These are phyloP conservation scores for Aspergillus sclerotiicarbonarius DNA, from an alignment of 495 filamentous ascomycete genomes.

Conservation along the genomic window DNA sequence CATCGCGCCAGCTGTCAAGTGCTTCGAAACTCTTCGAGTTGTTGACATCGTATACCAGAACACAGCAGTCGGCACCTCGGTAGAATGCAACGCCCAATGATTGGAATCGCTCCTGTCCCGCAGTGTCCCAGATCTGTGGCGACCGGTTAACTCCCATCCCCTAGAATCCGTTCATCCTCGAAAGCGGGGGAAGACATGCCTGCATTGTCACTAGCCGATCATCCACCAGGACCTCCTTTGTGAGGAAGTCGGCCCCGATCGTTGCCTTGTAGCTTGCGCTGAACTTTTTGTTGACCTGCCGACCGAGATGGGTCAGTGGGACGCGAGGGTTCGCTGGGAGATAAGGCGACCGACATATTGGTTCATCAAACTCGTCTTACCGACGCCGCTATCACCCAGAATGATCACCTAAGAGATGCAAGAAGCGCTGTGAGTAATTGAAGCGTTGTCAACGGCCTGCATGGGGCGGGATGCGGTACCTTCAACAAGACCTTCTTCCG, in stretches of 20 bases:
- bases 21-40: constrained; percentile 99
- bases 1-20: constrained; percentile 96
- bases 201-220: constrained; percentile 98
- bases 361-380: constrained; percentile 99
- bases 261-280: constrained; percentile 99
- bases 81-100: constrained; percentile 98
- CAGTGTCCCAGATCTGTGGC: constrained; percentile 91
- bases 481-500: constrained; percentile 97
- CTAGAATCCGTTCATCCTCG: neutral
- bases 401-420: constrained; percentile 78
- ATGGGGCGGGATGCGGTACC: constrained; percentile 46
- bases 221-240: constrained; percentile 96
- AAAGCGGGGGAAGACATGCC: constrained; percentile 50
- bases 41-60: constrained; percentile 97
- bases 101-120: constrained; percentile 96
- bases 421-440: constrained; percentile 1
- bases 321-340: constrained; percentile 2
- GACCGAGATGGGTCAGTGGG: constrained; percentile 21
- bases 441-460: neutral
- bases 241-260: constrained; percentile 98
- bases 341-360: constrained; percentile 82
- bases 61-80: constrained; percentile 96
- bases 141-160: constrained; percentile 19
- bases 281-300: constrained; percentile 99
- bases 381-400: constrained; percentile 95